Conservation (phyloP, 1,284 basidiomycete species). For the Ceratobasidium sp. region DNA sequence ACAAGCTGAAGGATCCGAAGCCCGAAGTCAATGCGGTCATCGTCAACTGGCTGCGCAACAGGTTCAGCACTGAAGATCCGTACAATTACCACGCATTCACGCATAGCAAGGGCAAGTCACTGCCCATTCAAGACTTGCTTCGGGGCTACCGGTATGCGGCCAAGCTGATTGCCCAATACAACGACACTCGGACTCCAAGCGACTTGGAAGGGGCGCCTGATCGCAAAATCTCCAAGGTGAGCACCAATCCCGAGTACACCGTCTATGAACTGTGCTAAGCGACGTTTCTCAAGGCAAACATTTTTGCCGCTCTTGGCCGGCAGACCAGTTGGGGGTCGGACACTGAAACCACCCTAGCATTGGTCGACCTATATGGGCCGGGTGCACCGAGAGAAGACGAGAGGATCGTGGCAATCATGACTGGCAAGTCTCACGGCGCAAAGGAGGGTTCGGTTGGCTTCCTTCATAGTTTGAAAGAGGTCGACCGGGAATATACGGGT, state of each 20-base stretch:
- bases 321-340: slow-evolving; percentile 56
- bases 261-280: neutral
- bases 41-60: slow-evolving; percentile 38
- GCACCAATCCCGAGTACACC: neutral
- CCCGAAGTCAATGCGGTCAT: slow-evolving; percentile 40
- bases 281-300: slow-evolving; percentile 48
- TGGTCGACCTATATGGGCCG: slow-evolving; percentile 64
- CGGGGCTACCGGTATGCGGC: slow-evolving; percentile 59
- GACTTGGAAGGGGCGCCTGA: slow-evolving; percentile 38
- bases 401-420: slow-evolving; percentile 59
- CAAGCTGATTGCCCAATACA: slow-evolving; percentile 54
- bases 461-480: slow-evolving; percentile 56
- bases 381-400: slow-evolving; percentile 60
- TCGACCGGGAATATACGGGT: slow-evolving; percentile 51
- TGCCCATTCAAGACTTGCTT: slow-evolving; percentile 55
- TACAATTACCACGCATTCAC: slow-evolving; percentile 54
- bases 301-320: slow-evolving; percentile 62
- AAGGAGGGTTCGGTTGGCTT: slow-evolving; percentile 49
- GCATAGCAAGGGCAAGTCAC: slow-evolving; percentile 53
- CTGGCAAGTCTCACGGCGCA: slow-evolving; percentile 54
- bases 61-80: slow-evolving; percentile 35
- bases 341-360: slow-evolving; percentile 59
- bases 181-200: slow-evolving; percentile 52
- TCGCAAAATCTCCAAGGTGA: slow-evolving; percentile 51
- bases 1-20: slow-evolving; percentile 28